Conservation (phyloP, 2,329 filamentous ascomycete genomes). For the Paecilomyces sp. region DNA sequence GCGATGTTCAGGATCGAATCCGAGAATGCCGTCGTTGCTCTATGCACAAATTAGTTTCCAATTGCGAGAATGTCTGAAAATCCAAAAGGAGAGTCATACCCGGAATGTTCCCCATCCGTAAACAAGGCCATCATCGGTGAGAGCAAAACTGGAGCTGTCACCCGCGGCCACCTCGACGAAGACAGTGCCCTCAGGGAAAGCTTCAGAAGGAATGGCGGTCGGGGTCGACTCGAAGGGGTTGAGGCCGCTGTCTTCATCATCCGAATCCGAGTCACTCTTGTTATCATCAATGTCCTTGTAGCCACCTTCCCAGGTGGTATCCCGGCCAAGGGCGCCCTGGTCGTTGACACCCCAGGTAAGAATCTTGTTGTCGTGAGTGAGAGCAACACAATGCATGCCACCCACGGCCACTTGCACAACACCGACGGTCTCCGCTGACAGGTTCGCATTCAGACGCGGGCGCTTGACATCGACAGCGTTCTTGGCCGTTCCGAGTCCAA, state of each 20-base stretch:
- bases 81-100: conserved; percentile 27
- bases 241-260: conserved; percentile 45
- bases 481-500: conserved; percentile 65
- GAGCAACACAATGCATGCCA: conserved; percentile 72
- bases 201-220: conserved; percentile 39
- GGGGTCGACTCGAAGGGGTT: conserved; percentile 52
- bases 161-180: conserved; percentile 54
- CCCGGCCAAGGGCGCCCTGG: conserved; percentile 69
- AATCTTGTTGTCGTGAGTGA: conserved; percentile 75
- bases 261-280: conserved; percentile 34
- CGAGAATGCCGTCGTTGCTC: conserved; percentile 59
- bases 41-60: conserved; percentile 14
- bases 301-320: conserved; percentile 62
- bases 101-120: conserved; percentile 60
- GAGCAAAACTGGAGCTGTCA: conserved; percentile 53
- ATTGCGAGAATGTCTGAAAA: background rate
- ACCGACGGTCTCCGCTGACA: conserved; percentile 51
- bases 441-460: conserved; percentile 60
- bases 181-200: conserved; percentile 46
- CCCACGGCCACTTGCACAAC: conserved; percentile 72
- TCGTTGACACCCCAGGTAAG: conserved; percentile 86
- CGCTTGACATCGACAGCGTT: conserved; percentile 65
- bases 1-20: conserved; percentile 43
- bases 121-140: conserved; percentile 54
- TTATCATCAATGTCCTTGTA: conserved; percentile 44